phyloP scores from a whole-genome alignment of 2,329 filamentous ascomycete species.

The Samsoniella hepiali region DNA sequence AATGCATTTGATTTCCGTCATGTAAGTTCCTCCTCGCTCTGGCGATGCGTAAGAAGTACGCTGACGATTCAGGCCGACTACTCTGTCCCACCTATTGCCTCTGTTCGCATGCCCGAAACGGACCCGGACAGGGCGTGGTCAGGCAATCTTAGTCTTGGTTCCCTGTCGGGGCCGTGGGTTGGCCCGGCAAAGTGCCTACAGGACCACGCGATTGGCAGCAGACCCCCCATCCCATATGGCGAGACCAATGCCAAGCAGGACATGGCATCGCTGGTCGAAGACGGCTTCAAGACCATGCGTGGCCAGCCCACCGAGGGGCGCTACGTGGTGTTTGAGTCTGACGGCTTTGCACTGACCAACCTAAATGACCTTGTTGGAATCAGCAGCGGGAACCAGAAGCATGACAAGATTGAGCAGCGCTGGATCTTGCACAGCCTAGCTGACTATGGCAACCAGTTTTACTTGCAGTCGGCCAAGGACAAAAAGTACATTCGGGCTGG shows the following conservation, averaged over 20 bases:
- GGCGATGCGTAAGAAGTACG: background rate
- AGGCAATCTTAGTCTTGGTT: conserved; percentile 26
- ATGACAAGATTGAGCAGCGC: conserved; percentile 42
- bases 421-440: conserved; percentile 44
- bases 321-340: conserved; percentile 47
- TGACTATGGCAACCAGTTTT: conserved; percentile 23
- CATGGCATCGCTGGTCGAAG: conserved; percentile 40
- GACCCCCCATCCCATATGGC: conserved; percentile 42
- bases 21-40: background rate
- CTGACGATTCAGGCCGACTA: conserved; percentile 35
- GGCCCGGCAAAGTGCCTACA: conserved; percentile 40
- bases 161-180: conserved; percentile 25
- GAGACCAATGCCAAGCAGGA: conserved; percentile 28
- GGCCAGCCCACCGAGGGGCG: conserved; percentile 52
- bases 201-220: conserved; percentile 22
- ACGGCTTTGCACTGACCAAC: conserved; percentile 38
- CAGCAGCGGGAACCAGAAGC: conserved; percentile 22
- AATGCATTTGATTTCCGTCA: conserved; percentile 40
- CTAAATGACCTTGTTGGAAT: conserved; percentile 25
- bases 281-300: conserved; percentile 50
- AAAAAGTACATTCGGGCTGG: conserved; percentile 23
- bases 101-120: conserved; percentile 40
- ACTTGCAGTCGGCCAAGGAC: conserved; percentile 28
- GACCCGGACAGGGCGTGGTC: conserved; percentile 30
- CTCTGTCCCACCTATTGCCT: conserved; percentile 38